phyloP scores from a whole-genome alignment of 176 grass and related monocot species.

The Avena atlantica region DNA sequence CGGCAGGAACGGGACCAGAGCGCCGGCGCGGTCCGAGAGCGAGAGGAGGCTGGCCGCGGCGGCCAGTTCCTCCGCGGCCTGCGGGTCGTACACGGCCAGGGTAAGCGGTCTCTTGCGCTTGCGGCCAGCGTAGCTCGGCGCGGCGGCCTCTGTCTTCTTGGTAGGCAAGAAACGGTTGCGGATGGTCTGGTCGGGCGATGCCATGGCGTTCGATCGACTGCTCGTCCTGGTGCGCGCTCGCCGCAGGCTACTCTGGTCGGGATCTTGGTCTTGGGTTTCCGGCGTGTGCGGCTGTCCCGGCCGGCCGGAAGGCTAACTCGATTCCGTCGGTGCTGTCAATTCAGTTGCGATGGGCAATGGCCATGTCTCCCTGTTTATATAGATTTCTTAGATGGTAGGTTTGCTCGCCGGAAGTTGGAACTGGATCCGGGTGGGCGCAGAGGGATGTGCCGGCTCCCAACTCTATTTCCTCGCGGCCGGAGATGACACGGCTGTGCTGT shows the following conservation, averaged over 20 bases:
- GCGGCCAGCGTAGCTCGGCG: background rate
- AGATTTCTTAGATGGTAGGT: background rate
- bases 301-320: background rate
- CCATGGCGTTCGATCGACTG: background rate
- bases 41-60: background rate
- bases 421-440: background rate
- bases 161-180: background rate
- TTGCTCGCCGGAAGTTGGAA: slow-evolving; percentile 4
- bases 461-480: background rate
- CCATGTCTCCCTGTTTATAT: background rate
- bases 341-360: background rate
- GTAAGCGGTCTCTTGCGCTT: background rate
- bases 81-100: background rate
- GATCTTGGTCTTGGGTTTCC: background rate
- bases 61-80: background rate
- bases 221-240: background rate
- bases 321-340: background rate
- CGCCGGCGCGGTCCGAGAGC: background rate
- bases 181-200: background rate
- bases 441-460: background rate
- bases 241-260: too few species aligned
- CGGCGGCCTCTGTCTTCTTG: background rate
- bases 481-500: background rate
- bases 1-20: background rate
- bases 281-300: background rate